These are phyloP conservation scores for Verticillium longisporum DNA, from an alignment of 2,329 filamentous ascomycete species.

Conservation along the genomic window DNA sequence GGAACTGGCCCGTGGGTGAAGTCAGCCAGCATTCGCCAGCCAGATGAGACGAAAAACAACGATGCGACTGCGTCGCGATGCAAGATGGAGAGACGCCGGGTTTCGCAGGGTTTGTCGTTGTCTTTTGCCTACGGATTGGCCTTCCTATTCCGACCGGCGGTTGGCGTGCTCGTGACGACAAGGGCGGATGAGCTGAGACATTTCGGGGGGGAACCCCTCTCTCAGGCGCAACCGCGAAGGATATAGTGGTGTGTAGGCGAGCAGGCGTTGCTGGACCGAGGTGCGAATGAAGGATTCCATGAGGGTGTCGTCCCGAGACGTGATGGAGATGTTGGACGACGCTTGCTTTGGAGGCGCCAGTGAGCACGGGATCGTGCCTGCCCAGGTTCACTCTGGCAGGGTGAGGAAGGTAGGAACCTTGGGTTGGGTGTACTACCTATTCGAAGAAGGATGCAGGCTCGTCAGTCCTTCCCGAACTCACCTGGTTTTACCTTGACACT, in stretches of 20 bases:
- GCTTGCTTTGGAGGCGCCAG: too few species aligned
- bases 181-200: conserved; percentile 3
- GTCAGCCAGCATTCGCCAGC: not conserved
- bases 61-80: not conserved
- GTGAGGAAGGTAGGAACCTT: not conserved
- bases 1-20: not conserved
- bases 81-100: not conserved
- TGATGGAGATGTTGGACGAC: not conserved
- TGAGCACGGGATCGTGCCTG: too few species aligned
- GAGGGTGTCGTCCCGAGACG: not conserved
- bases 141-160: conserved; percentile 11
- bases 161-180: conserved; percentile 11
- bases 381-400: too few species aligned
- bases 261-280: not conserved
- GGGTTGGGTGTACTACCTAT: too few species aligned
- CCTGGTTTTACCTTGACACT: too few species aligned
- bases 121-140: conserved; percentile 3
- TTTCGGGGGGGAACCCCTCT: conserved; percentile 6
- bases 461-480: too few species aligned
- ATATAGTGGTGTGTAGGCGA: conserved; percentile 1
- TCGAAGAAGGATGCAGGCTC: too few species aligned
- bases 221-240: conserved; percentile 2
- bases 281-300: not conserved
- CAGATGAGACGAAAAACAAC: not conserved
- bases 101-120: not conserved